These are phyloP conservation scores for Exophiala phaeomuriformis DNA, from an alignment of 2,329 filamentous ascomycete genomes.

Conservation along the genomic window DNA sequence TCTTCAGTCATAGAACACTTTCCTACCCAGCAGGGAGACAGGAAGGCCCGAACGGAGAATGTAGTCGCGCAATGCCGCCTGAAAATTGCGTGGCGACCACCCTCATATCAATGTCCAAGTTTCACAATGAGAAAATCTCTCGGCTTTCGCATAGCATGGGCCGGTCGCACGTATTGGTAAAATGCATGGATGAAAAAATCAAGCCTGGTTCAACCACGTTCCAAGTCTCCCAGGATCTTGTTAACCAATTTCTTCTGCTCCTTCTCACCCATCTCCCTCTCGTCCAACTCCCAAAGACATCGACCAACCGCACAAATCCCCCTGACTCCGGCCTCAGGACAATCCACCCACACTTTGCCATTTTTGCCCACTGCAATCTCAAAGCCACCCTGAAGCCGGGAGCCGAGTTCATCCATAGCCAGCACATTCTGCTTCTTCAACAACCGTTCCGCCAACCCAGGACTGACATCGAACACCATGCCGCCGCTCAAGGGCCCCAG, in stretches of 20 bases:
- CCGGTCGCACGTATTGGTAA: background rate
- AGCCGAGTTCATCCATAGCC: conserved; percentile 72
- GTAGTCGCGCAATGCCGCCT: too few relatives aligned
- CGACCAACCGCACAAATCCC: conserved; percentile 70
- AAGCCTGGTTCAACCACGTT: conserved; percentile 20
- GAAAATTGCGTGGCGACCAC: too few relatives aligned
- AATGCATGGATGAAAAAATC: background rate
- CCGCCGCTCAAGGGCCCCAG: conserved; percentile 76
- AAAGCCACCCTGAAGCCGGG: conserved; percentile 65
- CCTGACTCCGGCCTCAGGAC: conserved; percentile 56
- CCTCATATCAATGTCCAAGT: too few relatives aligned
- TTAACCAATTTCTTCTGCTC: conserved; percentile 44
- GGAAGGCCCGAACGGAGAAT: too few relatives aligned
- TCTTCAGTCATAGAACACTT: too few relatives aligned
- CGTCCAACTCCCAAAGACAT: conserved; percentile 64
- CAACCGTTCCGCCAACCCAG: conserved; percentile 72
- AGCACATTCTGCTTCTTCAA: conserved; percentile 60
- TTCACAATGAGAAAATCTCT: background rate
- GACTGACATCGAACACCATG: conserved; percentile 75
- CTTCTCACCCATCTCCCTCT: conserved; percentile 41
- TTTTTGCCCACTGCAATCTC: conserved; percentile 92
- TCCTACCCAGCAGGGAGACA: too few relatives aligned
- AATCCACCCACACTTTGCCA: conserved; percentile 85
- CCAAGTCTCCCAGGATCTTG: conserved; percentile 38
- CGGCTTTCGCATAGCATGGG: background rate